phyloP scores from a whole-genome alignment of 805 yeast genomes.

The Candida montana region DNA sequence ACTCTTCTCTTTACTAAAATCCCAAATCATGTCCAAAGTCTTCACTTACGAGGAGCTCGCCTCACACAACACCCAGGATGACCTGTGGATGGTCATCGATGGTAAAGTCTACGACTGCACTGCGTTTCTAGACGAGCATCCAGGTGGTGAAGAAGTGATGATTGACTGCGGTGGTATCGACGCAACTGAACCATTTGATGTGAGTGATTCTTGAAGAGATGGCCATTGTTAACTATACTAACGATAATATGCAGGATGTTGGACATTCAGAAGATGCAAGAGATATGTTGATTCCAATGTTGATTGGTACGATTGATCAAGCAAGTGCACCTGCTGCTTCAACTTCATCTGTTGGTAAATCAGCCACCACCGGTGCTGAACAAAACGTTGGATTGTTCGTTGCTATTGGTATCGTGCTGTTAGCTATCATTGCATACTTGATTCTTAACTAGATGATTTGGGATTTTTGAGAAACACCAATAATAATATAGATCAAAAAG shows the following conservation, averaged over 20 bases:
- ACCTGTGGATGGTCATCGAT: slow-evolving; percentile 80
- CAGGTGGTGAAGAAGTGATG: slow-evolving; percentile 85
- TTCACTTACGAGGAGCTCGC: slow-evolving; percentile 65
- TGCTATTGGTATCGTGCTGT: slow-evolving; percentile 17
- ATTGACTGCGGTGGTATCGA: slow-evolving; percentile 79
- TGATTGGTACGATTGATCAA: slow-evolving; percentile 77
- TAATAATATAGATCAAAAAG: background rate
- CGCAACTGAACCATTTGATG: slow-evolving; percentile 73
- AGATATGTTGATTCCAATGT: slow-evolving; percentile 60
- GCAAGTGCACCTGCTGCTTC: slow-evolving; percentile 36
- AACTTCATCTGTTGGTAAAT: slow-evolving; percentile 15
- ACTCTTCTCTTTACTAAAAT: no score
- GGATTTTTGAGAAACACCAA: background rate
- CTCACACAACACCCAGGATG: slow-evolving; percentile 67
- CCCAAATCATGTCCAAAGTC: slow-evolving; percentile 39
- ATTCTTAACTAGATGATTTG: slow-evolving; percentile 5
- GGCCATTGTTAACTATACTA: no score
- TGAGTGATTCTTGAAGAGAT: no score
- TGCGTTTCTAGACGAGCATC: slow-evolving; percentile 46
- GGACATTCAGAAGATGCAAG: slow-evolving; percentile 98
- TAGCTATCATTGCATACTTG: slow-evolving; percentile 21
- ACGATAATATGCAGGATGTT: slow-evolving; percentile 49
- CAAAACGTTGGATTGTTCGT: slow-evolving; percentile 20
- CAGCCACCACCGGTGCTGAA: slow-evolving; percentile 25
- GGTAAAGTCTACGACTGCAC: slow-evolving; percentile 86